Base-by-base conservation (phyloP, 108 stramenopile species). In the Craspedostauros australis region DNA sequence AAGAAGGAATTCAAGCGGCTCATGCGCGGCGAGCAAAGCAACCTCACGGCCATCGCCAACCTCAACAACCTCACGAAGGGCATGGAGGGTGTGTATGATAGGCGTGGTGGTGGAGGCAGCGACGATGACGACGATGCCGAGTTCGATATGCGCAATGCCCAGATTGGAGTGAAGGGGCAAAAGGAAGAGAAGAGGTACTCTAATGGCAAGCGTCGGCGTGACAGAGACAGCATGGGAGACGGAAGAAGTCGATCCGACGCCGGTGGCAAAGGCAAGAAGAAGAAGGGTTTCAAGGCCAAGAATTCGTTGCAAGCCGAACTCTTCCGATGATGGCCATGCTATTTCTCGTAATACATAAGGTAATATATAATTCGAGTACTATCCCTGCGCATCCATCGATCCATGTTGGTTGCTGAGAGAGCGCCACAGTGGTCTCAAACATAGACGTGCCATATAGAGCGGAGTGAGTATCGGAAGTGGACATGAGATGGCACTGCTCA, bases 21-120 rank as follows among this genome's bases (percentile, higher is more conserved):
- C 30, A 75, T 87, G 83, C 73, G 82, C 37, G 73, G 80, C 33
- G 87, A 88, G 30, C 56, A 73, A 52, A 88, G 83, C 56, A 93
- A 93, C 57, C 59, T 88, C 29, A 68, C 66, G 34, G 76, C 77
- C 5, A 85, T 91, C 67, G 76, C 90, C 5, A 81, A 86, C 38
- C 41, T 91, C 16, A 76, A 85, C 34, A 81, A 77, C 52, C 51
- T 91, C 39, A 76, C 68, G 21, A 58, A 68, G 4, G 85, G 82
- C 7, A 76, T 84, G 14, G 66, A 68, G 42, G 63, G 68, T 21
- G 82, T 80, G 72, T n/a, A n/a, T n/a, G n/a, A 64, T 0, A 57
- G 50, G 18, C 63, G 51, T 14, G 45, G 19, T 2, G 38, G 64
- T 4, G 25, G n/a, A n/a, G 56, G 57, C 12, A 42, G 47, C 19